phyloP scores from a whole-genome alignment of 2,329 filamentous ascomycete genomes.

The Fusarium newnesense region DNA sequence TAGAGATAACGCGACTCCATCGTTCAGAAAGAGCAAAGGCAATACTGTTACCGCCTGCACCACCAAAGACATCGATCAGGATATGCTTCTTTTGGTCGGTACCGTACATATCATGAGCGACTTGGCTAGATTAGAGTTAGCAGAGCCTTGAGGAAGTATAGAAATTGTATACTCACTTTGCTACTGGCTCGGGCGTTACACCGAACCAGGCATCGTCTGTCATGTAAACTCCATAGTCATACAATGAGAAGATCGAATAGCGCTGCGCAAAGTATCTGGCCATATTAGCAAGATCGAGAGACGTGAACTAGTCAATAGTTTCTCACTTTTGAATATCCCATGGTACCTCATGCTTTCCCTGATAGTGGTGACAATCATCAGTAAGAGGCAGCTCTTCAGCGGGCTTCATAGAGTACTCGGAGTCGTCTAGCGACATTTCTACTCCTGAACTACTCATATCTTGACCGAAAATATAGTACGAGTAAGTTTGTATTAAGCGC shows the following conservation, averaged over 20 bases:
- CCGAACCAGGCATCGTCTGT: conserved; percentile 97
- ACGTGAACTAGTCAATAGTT: background rate
- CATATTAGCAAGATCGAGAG: background rate
- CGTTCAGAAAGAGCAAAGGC: conserved; percentile 85
- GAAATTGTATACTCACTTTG: conserved; percentile 66
- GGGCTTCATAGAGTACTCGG: conserved; percentile 51
- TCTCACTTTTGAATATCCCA: conserved; percentile 84
- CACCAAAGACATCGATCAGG: conserved; percentile 89
- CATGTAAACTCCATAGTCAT: conserved; percentile 88
- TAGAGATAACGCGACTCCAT: conserved; percentile 86
- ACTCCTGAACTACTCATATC: conserved; percentile 26
- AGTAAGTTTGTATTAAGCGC: background rate
- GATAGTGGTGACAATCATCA: conserved; percentile 80
- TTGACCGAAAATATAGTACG: background rate
- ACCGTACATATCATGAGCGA: conserved; percentile 76
- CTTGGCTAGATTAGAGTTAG: conserved; percentile 64
- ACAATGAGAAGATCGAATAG: conserved; percentile 86
- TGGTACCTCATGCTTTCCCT: conserved; percentile 75
- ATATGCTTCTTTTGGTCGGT: conserved; percentile 67
- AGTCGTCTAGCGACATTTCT: conserved; percentile 17
- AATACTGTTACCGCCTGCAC: conserved; percentile 92
- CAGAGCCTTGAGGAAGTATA: background rate
- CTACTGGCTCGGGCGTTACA: conserved; percentile 92
- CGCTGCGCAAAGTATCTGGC: conserved; percentile 89
- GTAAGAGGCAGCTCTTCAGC: conserved; percentile 63